Evolutionary conservation across 208 protist species (phyloP).

Genomic region (Strigomonas culicis): DNA sequence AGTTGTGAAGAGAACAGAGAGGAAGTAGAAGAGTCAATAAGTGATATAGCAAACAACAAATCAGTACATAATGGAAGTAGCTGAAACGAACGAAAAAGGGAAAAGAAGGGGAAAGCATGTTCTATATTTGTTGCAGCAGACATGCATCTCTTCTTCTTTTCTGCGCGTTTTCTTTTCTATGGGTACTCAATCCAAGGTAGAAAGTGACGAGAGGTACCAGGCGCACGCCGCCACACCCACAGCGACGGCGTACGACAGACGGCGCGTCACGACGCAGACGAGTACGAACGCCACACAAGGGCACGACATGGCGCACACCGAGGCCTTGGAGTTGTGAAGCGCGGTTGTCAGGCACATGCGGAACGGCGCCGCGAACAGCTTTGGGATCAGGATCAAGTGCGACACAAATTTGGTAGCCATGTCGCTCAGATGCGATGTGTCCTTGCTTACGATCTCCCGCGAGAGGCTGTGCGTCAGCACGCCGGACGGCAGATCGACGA

Average conservation of each 20-base stretch:
- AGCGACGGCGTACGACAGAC: not conserved
- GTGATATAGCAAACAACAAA: too few relatives aligned
- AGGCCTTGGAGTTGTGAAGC: not conserved
- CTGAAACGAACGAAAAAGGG: not conserved
- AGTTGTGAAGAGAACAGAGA: too few relatives aligned
- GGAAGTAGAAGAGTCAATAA: too few relatives aligned
- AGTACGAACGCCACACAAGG: slow-evolving; percentile 2
- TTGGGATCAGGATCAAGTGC: slow-evolving; percentile 10
- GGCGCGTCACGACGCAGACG: not conserved
- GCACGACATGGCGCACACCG: not conserved
- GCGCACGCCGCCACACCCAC: not conserved
- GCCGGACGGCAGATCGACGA: not conserved
- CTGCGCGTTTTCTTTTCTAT: too few relatives aligned
- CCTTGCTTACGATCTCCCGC: not conserved
- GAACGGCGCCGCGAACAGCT: slow-evolving; percentile 15
- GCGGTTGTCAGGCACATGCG: slow-evolving; percentile 8
- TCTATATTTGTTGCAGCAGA: too few relatives aligned
- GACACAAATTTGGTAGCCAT: not conserved
- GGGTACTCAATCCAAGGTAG: not conserved
- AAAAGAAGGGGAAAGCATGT: not conserved
- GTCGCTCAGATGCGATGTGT: slow-evolving; percentile 4
- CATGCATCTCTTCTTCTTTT: too few relatives aligned
- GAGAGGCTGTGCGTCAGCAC: not conserved
- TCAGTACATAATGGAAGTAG: too few relatives aligned
- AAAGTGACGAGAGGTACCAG: not conserved